Evolutionary conservation across 106 monocot species (phyloP), one percentile per base, ranked within the genome.

Genomic region (Amphibolis antarctica): DNA sequence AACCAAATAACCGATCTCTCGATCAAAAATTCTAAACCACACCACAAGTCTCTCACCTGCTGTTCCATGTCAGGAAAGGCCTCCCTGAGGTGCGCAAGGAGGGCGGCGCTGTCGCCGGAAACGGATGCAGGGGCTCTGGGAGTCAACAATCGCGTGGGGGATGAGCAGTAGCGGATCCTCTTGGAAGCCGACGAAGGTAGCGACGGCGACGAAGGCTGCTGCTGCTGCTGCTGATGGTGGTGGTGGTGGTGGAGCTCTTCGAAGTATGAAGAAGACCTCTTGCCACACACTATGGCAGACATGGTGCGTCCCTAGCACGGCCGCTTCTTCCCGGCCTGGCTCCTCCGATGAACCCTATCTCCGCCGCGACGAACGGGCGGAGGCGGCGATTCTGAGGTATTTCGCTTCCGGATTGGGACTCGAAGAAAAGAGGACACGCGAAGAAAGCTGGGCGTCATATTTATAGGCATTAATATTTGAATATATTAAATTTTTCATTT

Each of bases 201-300:
- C 14, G 69, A 59, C 5, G 58, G 9, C 47, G 46, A 46, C 17
- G 65, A 20, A n/a, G 70, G 26, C 9, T 60, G 5, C n/a, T 20
- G 12, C 23, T 29, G 31, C 12, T 27, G n/a, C n/a, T n/a, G n/a
- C n/a, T n/a, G n/a, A n/a, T n/a, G n/a, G n/a, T n/a, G 12, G 14
- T 10, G 56, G 7, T 48, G 63, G 46, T 61, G 50, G 31, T 63
- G 73, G 51, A 74, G 68, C 25, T 75, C 75, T 51, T 75, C 75
- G 46, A 75, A 75, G 62, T 68, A 53, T 26, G 59, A 66, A n/a
- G 58, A 66, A 12, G 75, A 68, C 60, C 75, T 75, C 75, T 75
- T 75, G 11, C 75, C 68, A 30, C 60, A 62, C 60, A 75, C 68
- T 67, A 75, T 21, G 0, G 75, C 75, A 75, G 75, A 75, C 75